phyloP scores from a whole-genome alignment of 257 asterid species.

The Thymus quinquecostatus region DNA sequence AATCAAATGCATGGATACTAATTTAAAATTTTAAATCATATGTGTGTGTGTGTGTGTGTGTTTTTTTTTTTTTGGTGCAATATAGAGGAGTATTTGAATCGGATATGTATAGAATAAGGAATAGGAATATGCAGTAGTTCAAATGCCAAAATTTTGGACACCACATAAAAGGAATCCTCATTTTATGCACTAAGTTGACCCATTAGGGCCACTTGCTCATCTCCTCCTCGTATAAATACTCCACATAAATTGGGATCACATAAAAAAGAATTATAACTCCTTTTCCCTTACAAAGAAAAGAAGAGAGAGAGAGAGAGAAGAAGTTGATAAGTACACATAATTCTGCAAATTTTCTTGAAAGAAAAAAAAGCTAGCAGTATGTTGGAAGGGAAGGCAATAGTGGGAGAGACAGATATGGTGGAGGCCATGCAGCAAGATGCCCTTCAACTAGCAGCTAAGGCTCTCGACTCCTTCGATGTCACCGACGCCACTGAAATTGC shows the following conservation, averaged over 20 bases:
- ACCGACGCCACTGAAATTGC: slow-evolving; percentile 84
- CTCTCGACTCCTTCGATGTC: slow-evolving; percentile 89
- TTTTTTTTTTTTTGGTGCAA: too few relatives aligned
- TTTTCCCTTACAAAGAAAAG: not conserved
- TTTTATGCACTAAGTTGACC: slow-evolving; percentile 13
- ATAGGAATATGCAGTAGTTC: slow-evolving; percentile 37
- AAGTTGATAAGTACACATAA: not conserved
- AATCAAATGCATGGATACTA: too few relatives aligned
- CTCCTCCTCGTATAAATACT: slow-evolving; percentile 29
- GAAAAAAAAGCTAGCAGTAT: slow-evolving; percentile 26
- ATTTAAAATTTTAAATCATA: too few relatives aligned
- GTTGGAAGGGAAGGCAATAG: slow-evolving; percentile 87
- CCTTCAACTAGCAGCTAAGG: slow-evolving; percentile 77
- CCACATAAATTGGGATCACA: not conserved
- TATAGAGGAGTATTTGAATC: too few relatives aligned
- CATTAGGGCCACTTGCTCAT: slow-evolving; percentile 21
- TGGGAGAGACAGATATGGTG: slow-evolving; percentile 83
- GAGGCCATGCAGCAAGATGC: slow-evolving; percentile 72
- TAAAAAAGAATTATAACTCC: not conserved
- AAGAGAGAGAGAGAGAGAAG: not conserved
- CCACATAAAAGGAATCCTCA: slow-evolving; percentile 57
- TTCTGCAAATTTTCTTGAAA: not conserved
- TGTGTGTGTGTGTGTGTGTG: too few relatives aligned
- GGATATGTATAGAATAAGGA: slow-evolving; percentile 7
- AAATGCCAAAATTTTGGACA: slow-evolving; percentile 33